Evolutionary conservation across 805 yeast species (phyloP).

Genomic region (Cyberlindnera xylosilytica): DNA sequence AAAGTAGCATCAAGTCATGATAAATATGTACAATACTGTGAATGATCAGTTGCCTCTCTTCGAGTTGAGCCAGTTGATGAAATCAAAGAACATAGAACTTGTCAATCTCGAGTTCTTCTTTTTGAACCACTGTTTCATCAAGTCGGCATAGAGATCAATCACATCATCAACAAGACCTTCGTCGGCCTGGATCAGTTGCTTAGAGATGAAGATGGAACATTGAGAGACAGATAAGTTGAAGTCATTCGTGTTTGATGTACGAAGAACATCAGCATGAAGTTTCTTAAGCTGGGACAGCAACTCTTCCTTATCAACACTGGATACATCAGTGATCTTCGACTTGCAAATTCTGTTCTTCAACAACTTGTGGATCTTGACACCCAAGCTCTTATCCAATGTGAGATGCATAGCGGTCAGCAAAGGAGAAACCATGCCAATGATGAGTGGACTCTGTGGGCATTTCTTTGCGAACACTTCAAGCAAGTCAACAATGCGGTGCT

Average conservation of each 20-base stretch:
- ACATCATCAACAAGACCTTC: constrained; percentile 38
- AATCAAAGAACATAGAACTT: constrained; percentile 65
- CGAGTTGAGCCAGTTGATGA: constrained; percentile 75
- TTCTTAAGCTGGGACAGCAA: constrained; percentile 31
- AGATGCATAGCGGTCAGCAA: constrained; percentile 56
- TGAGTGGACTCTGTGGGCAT: constrained; percentile 29
- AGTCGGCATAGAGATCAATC: constrained; percentile 50
- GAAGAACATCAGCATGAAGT: constrained; percentile 41
- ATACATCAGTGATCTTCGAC: constrained; percentile 30
- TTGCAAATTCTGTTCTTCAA: constrained; percentile 60
- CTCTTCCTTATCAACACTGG: constrained; percentile 19
- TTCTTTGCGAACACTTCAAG: constrained; percentile 57
- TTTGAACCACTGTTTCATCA: constrained; percentile 61
- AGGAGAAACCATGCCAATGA: constrained; percentile 48
- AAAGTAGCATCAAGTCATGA: too few relatives aligned
- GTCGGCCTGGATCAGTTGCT: constrained; percentile 42
- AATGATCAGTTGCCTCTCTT: constrained; percentile 26
- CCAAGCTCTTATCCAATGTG: constrained; percentile 68
- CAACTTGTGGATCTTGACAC: constrained; percentile 72
- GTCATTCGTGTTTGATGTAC: constrained; percentile 34
- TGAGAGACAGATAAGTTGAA: constrained; percentile 49
- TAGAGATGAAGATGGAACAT: constrained; percentile 62
- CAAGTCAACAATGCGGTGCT: constrained; percentile 74
- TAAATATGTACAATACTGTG: too few relatives aligned
- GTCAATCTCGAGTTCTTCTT: constrained; percentile 44